These are phyloP conservation scores for Citeromyces nyonsensis DNA, from an alignment of 805 yeast species.

Conservation along the genomic window DNA sequence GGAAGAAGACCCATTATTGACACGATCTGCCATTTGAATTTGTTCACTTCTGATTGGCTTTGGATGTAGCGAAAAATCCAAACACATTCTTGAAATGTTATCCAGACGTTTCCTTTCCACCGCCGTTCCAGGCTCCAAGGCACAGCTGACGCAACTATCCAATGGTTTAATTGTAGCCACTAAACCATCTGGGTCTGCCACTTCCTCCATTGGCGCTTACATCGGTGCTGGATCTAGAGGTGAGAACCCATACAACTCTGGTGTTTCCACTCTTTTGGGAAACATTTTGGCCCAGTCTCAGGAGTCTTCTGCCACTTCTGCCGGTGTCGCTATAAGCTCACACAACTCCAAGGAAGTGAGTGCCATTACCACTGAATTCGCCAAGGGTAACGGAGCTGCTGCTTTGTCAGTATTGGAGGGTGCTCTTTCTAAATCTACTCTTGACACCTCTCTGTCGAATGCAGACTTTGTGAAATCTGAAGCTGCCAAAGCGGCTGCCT, in stretches of 20 bases:
- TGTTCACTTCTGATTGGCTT: no score
- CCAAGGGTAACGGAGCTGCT: constrained; percentile 32
- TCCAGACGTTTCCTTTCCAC: constrained; percentile 48
- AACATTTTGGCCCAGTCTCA: constrained; percentile 24
- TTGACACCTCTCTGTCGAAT: constrained; percentile 21
- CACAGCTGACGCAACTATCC: constrained; percentile 55
- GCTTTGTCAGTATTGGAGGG: constrained; percentile 20
- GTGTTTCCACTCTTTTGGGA: constrained; percentile 56
- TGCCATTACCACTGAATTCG: constrained; percentile 49
- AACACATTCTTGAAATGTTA: constrained; percentile 10
- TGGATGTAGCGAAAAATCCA: no score
- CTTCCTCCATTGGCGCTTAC: constrained; percentile 56
- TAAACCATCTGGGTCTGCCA: constrained; percentile 40
- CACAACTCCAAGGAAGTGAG: constrained; percentile 48
- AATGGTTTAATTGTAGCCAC: constrained; percentile 68
- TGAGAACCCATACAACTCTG: constrained; percentile 72
- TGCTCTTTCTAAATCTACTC: constrained; percentile 13
- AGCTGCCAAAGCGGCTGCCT: constrained; percentile 26
- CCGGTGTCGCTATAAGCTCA: constrained; percentile 43
- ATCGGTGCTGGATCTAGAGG: constrained; percentile 68
- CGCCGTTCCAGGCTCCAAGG: constrained; percentile 25
- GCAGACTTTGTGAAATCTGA: constrained; percentile 26
- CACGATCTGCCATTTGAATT: no score
- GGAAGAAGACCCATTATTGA: no score
- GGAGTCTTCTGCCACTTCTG: constrained; percentile 16